Percentiles rank a stretch among this genome's conserved stretches.
phyloP scores from a whole-genome alignment of 768 basidiomycete genomes.

The Ephemerocybe angulata region DNA sequence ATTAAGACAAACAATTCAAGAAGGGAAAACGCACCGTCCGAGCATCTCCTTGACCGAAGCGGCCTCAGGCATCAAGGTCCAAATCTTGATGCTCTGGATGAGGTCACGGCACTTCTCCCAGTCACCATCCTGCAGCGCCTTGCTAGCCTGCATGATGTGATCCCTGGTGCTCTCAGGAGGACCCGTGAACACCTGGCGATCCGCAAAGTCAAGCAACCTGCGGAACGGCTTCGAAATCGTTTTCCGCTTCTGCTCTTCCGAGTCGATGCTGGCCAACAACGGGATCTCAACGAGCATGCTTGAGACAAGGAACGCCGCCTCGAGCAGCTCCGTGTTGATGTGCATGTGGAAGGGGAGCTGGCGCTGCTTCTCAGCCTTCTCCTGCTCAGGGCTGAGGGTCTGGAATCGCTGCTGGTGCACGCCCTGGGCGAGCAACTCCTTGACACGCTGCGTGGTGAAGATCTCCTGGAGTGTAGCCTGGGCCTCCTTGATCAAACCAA shows the following conservation, averaged over 20 bases:
- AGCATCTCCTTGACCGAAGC: slow-evolving; percentile 91
- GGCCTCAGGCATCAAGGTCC: slow-evolving; percentile 93
- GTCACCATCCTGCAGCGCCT: slow-evolving; percentile 92
- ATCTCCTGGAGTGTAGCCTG: slow-evolving; percentile 93
- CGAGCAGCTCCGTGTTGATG: slow-evolving; percentile 95
- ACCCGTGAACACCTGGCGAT: slow-evolving; percentile 95
- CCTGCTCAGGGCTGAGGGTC: slow-evolving; percentile 87
- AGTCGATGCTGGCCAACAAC: slow-evolving; percentile 88
- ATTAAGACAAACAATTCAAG: slow-evolving; percentile 6
- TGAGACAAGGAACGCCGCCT: slow-evolving; percentile 95
- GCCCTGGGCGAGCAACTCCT: slow-evolving; percentile 95
- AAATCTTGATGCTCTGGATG: slow-evolving; percentile 94
- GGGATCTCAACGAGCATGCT: slow-evolving; percentile 99
- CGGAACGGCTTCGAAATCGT: slow-evolving; percentile 96
- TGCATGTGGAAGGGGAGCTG: slow-evolving; percentile 99
- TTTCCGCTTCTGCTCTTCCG: slow-evolving; percentile 91
- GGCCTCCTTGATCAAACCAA: slow-evolving; percentile 89
- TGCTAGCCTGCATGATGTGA: slow-evolving; percentile 99
- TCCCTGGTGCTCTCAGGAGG: slow-evolving; percentile 98
- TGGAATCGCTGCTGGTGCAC: slow-evolving; percentile 92
- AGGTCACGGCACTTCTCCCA: slow-evolving; percentile 96
- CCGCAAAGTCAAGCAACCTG: slow-evolving; percentile 91
- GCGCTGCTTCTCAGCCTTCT: slow-evolving; percentile 91
- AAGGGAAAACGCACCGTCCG: slow-evolving; percentile 58
- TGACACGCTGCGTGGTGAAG: slow-evolving; percentile 93